phyloP scores from a whole-genome alignment of 108 stramenopile species.

The Skeletonema potamos region DNA sequence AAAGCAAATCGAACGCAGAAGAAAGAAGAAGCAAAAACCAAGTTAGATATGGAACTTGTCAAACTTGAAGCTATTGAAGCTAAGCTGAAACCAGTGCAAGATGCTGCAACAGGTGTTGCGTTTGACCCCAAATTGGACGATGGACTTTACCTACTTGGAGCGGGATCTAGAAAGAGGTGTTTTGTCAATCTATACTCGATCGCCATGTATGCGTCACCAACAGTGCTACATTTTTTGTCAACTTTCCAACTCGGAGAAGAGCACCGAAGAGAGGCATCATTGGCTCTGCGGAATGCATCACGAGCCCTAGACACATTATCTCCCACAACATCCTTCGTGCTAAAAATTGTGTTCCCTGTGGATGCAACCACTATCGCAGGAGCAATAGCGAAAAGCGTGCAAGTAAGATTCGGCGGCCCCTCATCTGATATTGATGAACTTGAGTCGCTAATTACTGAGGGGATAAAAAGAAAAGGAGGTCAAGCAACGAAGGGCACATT shows the following conservation, averaged over 20 bases:
- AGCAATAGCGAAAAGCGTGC: slow-evolving; percentile 11
- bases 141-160: slow-evolving; percentile 13
- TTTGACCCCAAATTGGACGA: slow-evolving; percentile 11
- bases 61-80: slow-evolving; percentile 12
- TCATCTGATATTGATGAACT: slow-evolving; percentile 9
- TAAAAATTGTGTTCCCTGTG: slow-evolving; percentile 2
- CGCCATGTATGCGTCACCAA: slow-evolving; percentile 13
- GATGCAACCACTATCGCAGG: slow-evolving; percentile 13
- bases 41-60: background rate
- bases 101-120: slow-evolving; percentile 9
- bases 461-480: slow-evolving; percentile 6
- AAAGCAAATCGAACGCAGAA: background rate
- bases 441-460: slow-evolving; percentile 4
- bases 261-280: slow-evolving; percentile 11
- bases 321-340: slow-evolving; percentile 7
- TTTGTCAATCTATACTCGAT: slow-evolving; percentile 15
- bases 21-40: background rate
- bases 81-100: slow-evolving; percentile 8
- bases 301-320: slow-evolving; percentile 14
- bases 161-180: slow-evolving; percentile 1
- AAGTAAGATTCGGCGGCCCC: slow-evolving; percentile 4
- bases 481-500: slow-evolving; percentile 15
- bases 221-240: slow-evolving; percentile 8
- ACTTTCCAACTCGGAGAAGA: slow-evolving; percentile 8
- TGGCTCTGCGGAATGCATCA: slow-evolving; percentile 5